phyloP scores from a whole-genome alignment of 75 land plant species.

The Cryptomeria japonica region DNA sequence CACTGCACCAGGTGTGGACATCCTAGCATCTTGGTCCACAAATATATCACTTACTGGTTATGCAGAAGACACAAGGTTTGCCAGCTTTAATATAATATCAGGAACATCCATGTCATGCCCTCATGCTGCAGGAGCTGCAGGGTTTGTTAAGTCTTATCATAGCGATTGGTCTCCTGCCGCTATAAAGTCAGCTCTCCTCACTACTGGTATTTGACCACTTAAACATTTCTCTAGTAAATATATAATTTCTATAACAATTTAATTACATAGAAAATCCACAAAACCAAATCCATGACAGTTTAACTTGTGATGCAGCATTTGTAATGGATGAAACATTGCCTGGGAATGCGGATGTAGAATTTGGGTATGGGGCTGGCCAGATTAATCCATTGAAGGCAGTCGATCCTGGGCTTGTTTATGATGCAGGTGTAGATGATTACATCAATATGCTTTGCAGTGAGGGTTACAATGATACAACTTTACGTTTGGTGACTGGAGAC shows the following conservation, averaged over 20 bases:
- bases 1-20: conserved; percentile 64
- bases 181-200: conserved; percentile 52
- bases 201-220: conserved; percentile 24
- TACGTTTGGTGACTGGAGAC: background rate
- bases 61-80: conserved; percentile 14
- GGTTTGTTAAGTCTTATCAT: conserved; percentile 42
- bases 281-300: background rate
- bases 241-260: background rate
- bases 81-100: conserved; percentile 26
- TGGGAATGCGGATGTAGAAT: background rate
- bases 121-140: conserved; percentile 44
- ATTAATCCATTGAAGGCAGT: background rate
- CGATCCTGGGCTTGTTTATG: background rate
- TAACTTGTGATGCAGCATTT: background rate
- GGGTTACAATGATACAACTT: background rate
- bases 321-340: background rate
- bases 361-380: background rate
- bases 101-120: conserved; percentile 70
- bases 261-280: no score
- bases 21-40: conserved; percentile 45
- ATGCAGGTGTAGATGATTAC: background rate
- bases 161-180: conserved; percentile 44
- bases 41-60: conserved; percentile 19
- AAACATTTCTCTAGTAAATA: background rate
- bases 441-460: background rate